Base-by-base conservation (phyloP, 495 filamentous ascomycete genomes). In the Hyaloscypha bicolor region DNA sequence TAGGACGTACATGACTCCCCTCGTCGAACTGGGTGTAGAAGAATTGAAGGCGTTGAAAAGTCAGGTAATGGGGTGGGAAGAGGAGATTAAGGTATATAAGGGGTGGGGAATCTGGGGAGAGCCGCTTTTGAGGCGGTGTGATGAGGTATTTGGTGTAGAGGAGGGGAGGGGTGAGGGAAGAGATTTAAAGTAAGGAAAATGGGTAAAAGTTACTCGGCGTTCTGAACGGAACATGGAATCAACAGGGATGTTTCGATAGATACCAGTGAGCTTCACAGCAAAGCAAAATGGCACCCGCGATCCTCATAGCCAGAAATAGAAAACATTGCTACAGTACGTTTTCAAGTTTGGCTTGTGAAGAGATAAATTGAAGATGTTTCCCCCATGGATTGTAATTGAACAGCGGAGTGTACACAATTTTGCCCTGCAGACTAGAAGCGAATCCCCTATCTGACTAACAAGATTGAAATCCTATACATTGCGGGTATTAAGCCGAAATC, bases 51-150 rank as follows among this genome's bases (percentile, higher is more conserved):
- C 77, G 71, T 71, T 81, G 51, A 78, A 81, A 71, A 69, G 82
- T 31, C 73, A 86, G 65, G 81, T 86, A 63, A 75, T 74, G 37
- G 81, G 78, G 30, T 86, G 83, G 85, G 82, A 83, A 35, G 77
- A 82, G 1, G 79, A 83, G 61, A 82, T 85, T 60, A 79, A 78
- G 19, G 75, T 75, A 56, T 86, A 85, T 71, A 87, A 86, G 61
- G 84, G 85, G 12, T 75, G 75, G 42, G 75, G 78, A 59, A 70
- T 85, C 25, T 86, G 85, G 84, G 80, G 81, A 16, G 67, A 69
- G 6, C 77, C 75, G 29, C 78, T 83, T 2, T 60, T 82, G 69
- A 79, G 81, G 42, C 85, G 64, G 67, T 69, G 66, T 60, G 63
- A 53, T 31, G 61, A 45, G 21, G 59, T n/a, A 37, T 0, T 66